Percentiles rank a stretch among this genome's conserved stretches.
Conservation (phyloP, 495 filamentous ascomycete species). For the Articulospora tetracladia region DNA sequence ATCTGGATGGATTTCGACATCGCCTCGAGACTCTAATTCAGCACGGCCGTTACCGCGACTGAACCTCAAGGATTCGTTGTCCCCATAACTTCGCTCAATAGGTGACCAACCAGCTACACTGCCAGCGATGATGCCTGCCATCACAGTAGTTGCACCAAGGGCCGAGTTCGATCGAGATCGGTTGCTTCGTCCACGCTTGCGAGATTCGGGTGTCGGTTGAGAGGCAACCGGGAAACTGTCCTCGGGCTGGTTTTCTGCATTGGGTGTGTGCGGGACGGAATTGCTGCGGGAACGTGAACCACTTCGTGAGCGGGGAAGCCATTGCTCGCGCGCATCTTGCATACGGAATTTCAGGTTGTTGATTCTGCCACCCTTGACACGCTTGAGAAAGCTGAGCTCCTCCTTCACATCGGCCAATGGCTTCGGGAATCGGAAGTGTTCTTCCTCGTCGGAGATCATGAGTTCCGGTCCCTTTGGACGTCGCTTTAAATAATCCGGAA, state of each 20-base stretch:
- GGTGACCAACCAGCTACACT: constrained; percentile 86
- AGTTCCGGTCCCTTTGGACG: constrained; percentile 50
- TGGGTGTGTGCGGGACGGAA: constrained; percentile 69
- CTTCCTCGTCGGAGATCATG: constrained; percentile 71
- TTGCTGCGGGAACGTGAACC: constrained; percentile 69
- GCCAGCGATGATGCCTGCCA: constrained; percentile 85
- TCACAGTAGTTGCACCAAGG: constrained; percentile 77
- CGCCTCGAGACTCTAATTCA: constrained; percentile 53
- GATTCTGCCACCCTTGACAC: constrained; percentile 84
- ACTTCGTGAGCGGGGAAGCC: constrained; percentile 68
- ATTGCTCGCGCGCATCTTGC: constrained; percentile 69
- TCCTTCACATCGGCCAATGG: constrained; percentile 71
- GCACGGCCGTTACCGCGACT: constrained; percentile 35
- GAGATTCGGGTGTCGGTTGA: constrained; percentile 64
- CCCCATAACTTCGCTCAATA: constrained; percentile 56
- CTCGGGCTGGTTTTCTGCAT: constrained; percentile 39
- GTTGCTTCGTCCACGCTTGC: constrained; percentile 59
- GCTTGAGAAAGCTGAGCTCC: constrained; percentile 84
- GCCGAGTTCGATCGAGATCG: constrained; percentile 86
- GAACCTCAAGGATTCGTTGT: constrained; percentile 47
- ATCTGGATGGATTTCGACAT: constrained; percentile 21
- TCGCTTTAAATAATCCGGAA: constrained; percentile 64
- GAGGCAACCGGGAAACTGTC: constrained; percentile 37
- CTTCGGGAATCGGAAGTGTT: constrained; percentile 68
- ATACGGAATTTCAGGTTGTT: constrained; percentile 83